Evolutionary conservation across 805 yeast genomes (phyloP).

Genomic region (Zygotorulaspora sp.): DNA sequence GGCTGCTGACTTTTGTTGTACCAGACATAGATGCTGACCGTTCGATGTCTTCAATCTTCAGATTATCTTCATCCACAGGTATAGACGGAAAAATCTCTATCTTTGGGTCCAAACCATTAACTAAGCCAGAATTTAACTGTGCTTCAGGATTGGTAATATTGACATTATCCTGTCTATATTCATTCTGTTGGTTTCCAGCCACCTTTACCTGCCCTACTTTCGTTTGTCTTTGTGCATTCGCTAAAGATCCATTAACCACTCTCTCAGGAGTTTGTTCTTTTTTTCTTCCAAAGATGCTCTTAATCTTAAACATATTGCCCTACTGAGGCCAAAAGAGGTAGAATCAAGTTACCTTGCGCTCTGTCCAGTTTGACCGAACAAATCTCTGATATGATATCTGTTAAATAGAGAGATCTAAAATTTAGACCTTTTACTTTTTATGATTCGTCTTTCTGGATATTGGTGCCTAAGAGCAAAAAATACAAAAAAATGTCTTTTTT

Average conservation of each 20-base stretch:
- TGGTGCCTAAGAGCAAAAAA: slow-evolving; percentile 1
- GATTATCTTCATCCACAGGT: neutral
- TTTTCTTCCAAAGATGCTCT: slow-evolving; percentile 19
- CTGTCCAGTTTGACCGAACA: neutral
- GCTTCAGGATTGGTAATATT: neutral
- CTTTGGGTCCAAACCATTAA: too few relatives aligned
- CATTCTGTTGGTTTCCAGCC: neutral
- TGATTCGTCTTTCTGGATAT: neutral
- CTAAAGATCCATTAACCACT: neutral
- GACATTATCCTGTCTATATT: neutral
- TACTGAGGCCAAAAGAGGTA: neutral
- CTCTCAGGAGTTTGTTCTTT: slow-evolving; percentile 9
- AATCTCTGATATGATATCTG: neutral
- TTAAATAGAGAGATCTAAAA: neutral
- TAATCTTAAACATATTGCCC: slow-evolving; percentile 14
- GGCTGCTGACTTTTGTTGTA: slow-evolving; percentile 9
- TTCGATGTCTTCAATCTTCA: neutral
- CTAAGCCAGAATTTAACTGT: too few relatives aligned
- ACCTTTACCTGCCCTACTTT: neutral
- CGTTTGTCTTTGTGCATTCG: slow-evolving; percentile 5
- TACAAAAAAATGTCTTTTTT: neutral
- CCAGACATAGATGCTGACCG: slow-evolving; percentile 7
- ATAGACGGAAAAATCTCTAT: neutral
- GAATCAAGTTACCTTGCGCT: neutral
- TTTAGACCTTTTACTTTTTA: neutral